phyloP scores from a whole-genome alignment of 768 basidiomycete genomes.

The Pleurotus ostreatus region DNA sequence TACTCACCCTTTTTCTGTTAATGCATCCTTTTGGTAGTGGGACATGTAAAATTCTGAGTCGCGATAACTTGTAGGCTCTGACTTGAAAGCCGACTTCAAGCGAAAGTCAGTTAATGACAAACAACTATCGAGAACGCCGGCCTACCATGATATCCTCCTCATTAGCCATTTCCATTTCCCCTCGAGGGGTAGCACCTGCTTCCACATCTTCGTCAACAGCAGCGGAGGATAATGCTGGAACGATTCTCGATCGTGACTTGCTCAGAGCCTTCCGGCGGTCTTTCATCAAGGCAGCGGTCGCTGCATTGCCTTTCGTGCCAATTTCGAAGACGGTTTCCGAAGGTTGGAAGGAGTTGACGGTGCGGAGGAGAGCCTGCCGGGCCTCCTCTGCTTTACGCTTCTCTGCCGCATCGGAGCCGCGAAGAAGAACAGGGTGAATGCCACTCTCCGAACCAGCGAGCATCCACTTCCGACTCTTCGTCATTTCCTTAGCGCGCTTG shows the following conservation, averaged over 20 bases:
- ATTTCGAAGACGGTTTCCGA: conserved; percentile 90
- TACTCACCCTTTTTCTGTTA: conserved; percentile 87
- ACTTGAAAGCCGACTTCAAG: conserved; percentile 57
- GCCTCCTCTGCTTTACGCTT: conserved; percentile 44
- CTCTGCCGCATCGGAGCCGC: conserved; percentile 31
- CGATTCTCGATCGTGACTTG: conserved; percentile 51
- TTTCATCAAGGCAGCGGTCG: conserved; percentile 78
- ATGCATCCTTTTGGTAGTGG: conserved; percentile 82
- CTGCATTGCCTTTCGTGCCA: conserved; percentile 63
- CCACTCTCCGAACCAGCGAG: conserved; percentile 61
- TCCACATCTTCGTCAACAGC: conserved; percentile 28
- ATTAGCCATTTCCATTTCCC: conserved; percentile 63
- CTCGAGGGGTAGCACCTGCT: conserved; percentile 29
- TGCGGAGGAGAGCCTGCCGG: conserved; percentile 62
- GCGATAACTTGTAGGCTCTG: conserved; percentile 50
- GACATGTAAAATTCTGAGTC: conserved; percentile 92
- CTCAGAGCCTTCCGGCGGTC: conserved; percentile 74
- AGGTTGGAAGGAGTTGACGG: conserved; percentile 82
- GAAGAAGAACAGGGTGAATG: conserved; percentile 67
- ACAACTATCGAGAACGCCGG: neutral
- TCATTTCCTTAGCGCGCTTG: conserved; percentile 85
- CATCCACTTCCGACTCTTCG: conserved; percentile 67
- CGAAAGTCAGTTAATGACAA: conserved; percentile 3
- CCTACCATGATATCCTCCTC: conserved; percentile 74
- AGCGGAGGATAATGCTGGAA: conserved; percentile 26